Evolutionary conservation across 2,329 filamentous ascomycete species (phyloP), one percentile per base, ranked within the genome.

Genomic region (Pseudocercospora fuligena): DNA sequence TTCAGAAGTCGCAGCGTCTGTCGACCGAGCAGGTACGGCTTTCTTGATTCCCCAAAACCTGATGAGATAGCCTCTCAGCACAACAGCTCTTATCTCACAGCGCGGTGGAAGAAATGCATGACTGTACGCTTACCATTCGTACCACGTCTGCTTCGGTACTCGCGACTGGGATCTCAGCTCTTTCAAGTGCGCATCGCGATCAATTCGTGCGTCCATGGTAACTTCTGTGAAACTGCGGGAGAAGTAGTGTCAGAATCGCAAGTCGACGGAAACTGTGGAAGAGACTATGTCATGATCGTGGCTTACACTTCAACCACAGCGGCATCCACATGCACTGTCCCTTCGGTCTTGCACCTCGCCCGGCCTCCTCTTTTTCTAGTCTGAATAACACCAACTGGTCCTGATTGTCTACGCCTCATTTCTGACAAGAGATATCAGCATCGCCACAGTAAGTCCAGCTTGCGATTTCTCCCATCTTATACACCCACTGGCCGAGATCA

Each of bases 1-100:
- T n/a, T 73, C 71, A 54, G 73, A 68, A 25, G 70, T 73, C 7
- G 69, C 69, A 53, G 73, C 73, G 31, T 76, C 75, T 27, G 66
- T 72, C 1, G 74, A 49, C 5, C 69, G 66, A 36, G 71, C 60
- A 8, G 66, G 69, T 21, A 64, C 63, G 29, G 59, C 23, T 54
- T 68, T 68, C 51, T 68, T 68, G 60, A 68, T 68, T 46, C 63
- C 54, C 61, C 59, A 62, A 33, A 62, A 63, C 49, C 56, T 58
- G 56, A 16, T 43, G 46, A 27, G 27, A 21, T 16, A 5, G 27
- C 31, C 33, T 21, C 31, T 49, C 40, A 21, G 49, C 43, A 40
- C 33, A 40, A 53, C 49, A 66, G 47, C 47, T 51, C 27, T 8
- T 40, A 16, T 5, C 3, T 40, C 14, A 40, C 7, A 19, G 61